Base-by-base conservation (phyloP, 2,329 filamentous ascomycete species). In the Diaporthe sp. region DNA sequence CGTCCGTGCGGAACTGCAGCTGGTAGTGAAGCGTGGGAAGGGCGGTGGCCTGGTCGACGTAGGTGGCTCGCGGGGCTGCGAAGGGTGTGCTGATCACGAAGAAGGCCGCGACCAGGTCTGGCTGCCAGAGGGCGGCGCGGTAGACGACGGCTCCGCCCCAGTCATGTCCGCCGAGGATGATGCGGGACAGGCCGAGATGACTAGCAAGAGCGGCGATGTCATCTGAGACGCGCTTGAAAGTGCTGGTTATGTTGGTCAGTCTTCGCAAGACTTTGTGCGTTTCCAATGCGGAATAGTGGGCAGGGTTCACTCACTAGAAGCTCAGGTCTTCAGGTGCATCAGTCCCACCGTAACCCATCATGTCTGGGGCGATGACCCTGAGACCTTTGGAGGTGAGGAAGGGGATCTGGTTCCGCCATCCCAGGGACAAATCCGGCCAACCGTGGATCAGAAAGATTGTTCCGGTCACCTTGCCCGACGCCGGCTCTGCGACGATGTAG, bases 361-460 rank as follows among this genome's bases (percentile, higher is more conserved):
- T 93, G 84, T 98, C 95, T 0, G 95, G 94, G 17, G 92, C 94
- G 28, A 98, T 91, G 73, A 98, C 95, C 73, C 94, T 91, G 78
- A 96, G 90, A 25, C 93, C 93, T 75, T 94, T 87, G 12, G 92
- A 88, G 49, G 94, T 84, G 39, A 98, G 89, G 79, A 92, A 85
- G 0, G 96, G 95, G 76, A 98, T 94, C 84, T 98, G 96, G 84
- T 94, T 93, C 77, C 95, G 92, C 96, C 96, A 98, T 82, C 94
- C 95, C 81, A 95, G 92, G 10, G 91, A 91, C n/a, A 97, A 84
- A 84, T 98, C 95, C 0, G 95, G 95, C 85, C 93, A 97, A 78
- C 95, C 95, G 84, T 95, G 93, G 81, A 94, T 75, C 5, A 89
- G 85, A 6, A 84, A 70, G 31, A 82, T 76, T 13, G 82, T 84